Percentiles rank a stretch among this genome's conserved stretches.
phyloP scores from a whole-genome alignment of 176 grass and related monocot species.

The Carex myosuroides region DNA sequence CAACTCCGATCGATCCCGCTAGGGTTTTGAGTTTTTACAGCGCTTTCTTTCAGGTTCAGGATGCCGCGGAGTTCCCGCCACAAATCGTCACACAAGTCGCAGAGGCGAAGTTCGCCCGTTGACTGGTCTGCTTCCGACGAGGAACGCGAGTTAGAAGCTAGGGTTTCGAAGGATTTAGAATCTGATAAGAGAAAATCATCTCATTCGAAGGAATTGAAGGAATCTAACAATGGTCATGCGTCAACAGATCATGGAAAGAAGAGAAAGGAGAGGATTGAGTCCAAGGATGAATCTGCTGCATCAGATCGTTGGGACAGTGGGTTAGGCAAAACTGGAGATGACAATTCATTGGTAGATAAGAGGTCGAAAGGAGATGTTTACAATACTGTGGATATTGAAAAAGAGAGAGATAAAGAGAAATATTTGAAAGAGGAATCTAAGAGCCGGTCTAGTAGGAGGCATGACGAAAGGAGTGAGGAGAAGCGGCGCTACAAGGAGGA shows the following conservation, averaged over 20 bases:
- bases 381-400: constrained; percentile 48
- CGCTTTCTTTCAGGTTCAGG: constrained; percentile 6
- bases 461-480: constrained; percentile 49
- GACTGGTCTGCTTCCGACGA: constrained; percentile 81
- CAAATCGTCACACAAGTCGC: constrained; percentile 74
- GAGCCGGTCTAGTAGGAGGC: constrained; percentile 44
- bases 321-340: constrained; percentile 29
- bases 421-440: constrained; percentile 52
- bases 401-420: constrained; percentile 54
- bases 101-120: constrained; percentile 52
- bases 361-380: constrained; percentile 55
- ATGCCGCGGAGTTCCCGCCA: constrained; percentile 93
- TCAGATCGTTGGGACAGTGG: constrained; percentile 83
- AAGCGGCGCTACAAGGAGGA: constrained; percentile 53
- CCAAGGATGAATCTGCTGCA: constrained; percentile 47
- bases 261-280: constrained; percentile 68
- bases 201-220: constrained; percentile 37
- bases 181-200: constrained; percentile 56
- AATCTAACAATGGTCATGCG: constrained; percentile 46
- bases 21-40: constrained; percentile 19
- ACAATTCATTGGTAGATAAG: constrained; percentile 58
- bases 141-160: constrained; percentile 46
- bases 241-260: constrained; percentile 67
- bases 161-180: constrained; percentile 81
- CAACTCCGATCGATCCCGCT: constrained; percentile 2